Conservation (phyloP, 371 early-diverging fungal species). For the Capniomyces stellatus region DNA sequence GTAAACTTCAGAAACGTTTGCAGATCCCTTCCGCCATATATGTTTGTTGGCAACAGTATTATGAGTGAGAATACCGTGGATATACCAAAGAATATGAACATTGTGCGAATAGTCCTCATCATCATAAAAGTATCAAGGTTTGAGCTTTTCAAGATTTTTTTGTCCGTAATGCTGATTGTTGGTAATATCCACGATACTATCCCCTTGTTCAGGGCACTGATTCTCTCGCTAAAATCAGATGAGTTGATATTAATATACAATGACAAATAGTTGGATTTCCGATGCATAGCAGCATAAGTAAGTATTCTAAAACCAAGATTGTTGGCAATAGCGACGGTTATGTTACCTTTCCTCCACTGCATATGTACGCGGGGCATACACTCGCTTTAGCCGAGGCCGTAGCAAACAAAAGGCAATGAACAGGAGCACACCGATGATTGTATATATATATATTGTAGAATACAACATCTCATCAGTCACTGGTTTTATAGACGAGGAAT, state of each 20-base stretch:
- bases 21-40: conserved; percentile 23
- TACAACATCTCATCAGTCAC: too few species aligned
- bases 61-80: conserved; percentile 38
- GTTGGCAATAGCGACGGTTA: too few species aligned
- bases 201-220: conserved; percentile 32
- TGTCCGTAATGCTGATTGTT: conserved; percentile 34
- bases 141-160: conserved; percentile 33
- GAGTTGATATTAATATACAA: too few species aligned
- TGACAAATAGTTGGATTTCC: too few species aligned
- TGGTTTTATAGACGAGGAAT: too few species aligned
- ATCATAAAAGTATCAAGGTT: conserved; percentile 68
- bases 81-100: conserved; percentile 32
- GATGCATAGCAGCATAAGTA: too few species aligned
- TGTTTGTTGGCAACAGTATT: conserved; percentile 46
- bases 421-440: conserved; percentile 27
- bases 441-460: neutral
- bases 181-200: conserved; percentile 39
- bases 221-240: too few species aligned
- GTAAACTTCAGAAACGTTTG: conserved; percentile 32
- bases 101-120: conserved; percentile 44
- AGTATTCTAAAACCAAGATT: too few species aligned
- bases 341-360: conserved; percentile 37
- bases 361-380: conserved; percentile 53
- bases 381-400: conserved; percentile 35
- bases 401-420: conserved; percentile 38